Percentiles rank a stretch among this genome's conserved stretches.
These are phyloP conservation scores for Debaryomyces sp. DNA, from an alignment of 1,139 yeast genomes.

Conservation along the genomic window DNA sequence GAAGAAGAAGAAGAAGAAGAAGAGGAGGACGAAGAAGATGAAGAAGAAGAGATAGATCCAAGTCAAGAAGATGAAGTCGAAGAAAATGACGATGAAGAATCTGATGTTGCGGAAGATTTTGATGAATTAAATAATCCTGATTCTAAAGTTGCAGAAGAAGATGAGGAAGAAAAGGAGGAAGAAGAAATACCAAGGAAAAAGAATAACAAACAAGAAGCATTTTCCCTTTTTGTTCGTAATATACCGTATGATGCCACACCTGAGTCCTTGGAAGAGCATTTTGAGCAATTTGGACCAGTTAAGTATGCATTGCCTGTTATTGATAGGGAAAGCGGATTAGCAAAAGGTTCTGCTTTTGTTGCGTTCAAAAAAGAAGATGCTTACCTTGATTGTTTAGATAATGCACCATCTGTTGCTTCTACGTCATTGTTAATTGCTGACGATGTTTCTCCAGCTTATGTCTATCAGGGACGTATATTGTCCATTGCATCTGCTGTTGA, in stretches of 20 bases:
- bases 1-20: conserved; percentile 39
- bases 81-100: conserved; percentile 23
- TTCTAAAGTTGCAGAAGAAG: conserved; percentile 32
- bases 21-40: conserved; percentile 28
- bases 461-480: conserved; percentile 88
- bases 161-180: conserved; percentile 32
- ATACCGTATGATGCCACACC: conserved; percentile 93
- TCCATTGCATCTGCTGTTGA: conserved; percentile 85
- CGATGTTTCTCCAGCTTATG: conserved; percentile 86
- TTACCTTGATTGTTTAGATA: conserved; percentile 66
- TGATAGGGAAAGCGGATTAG: conserved; percentile 81
- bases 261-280: conserved; percentile 77
- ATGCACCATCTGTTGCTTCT: conserved; percentile 78
- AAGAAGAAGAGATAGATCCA: conserved; percentile 22
- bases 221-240: conserved; percentile 80
- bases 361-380: conserved; percentile 71
- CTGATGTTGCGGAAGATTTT: conserved; percentile 18
- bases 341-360: conserved; percentile 95
- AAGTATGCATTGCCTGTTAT: conserved; percentile 92
- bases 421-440: conserved; percentile 87
- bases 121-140: conserved; percentile 21
- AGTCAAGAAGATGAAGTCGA: conserved; percentile 38
- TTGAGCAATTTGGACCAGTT: conserved; percentile 80
- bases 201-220: conserved; percentile 67
- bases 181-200: conserved; percentile 37